Percentiles rank a stretch among this genome's conserved stretches.
phyloP scores from a whole-genome alignment of 1,284 basidiomycete genomes.

The Kwoniella shivajii region DNA sequence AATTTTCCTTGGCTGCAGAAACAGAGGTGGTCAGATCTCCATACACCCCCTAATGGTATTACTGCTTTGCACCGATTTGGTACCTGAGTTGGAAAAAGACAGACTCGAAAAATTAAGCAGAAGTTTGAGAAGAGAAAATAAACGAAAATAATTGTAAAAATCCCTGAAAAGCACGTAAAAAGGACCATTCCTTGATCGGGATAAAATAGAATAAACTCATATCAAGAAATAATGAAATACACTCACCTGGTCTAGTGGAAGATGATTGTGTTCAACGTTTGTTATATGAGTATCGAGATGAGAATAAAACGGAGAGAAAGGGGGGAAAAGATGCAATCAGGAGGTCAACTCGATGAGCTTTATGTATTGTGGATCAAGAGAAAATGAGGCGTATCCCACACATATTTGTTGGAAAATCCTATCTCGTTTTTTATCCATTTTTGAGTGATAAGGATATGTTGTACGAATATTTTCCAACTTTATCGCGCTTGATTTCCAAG shows the following conservation, averaged over 20 bases:
- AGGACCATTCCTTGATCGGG: slow-evolving; percentile 1
- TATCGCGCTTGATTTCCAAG: slow-evolving; percentile 2
- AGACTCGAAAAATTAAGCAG: background rate
- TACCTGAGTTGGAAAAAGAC: background rate
- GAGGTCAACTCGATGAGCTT: background rate
- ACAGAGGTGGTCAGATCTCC: too few species aligned
- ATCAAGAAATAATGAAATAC: background rate
- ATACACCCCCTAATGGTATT: too few species aligned
- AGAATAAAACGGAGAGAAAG: background rate
- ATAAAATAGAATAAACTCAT: slow-evolving; percentile 1
- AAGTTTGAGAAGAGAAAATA: background rate
- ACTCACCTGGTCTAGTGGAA: background rate
- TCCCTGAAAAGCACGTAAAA: too few species aligned
- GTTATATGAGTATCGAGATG: background rate
- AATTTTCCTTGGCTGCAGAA: background rate
- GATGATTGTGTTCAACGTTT: background rate
- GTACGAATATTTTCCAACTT: too few species aligned
- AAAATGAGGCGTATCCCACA: background rate
- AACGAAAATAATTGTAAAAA: background rate
- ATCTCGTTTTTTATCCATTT: too few species aligned
- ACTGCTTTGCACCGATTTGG: background rate
- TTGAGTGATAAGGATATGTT: background rate
- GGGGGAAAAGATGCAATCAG: background rate
- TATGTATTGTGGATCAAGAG: slow-evolving; percentile 1
- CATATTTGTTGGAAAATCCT: slow-evolving; percentile 1